Conservation (phyloP, 2,329 filamentous ascomycete species). For the Passalora sequoiae region DNA sequence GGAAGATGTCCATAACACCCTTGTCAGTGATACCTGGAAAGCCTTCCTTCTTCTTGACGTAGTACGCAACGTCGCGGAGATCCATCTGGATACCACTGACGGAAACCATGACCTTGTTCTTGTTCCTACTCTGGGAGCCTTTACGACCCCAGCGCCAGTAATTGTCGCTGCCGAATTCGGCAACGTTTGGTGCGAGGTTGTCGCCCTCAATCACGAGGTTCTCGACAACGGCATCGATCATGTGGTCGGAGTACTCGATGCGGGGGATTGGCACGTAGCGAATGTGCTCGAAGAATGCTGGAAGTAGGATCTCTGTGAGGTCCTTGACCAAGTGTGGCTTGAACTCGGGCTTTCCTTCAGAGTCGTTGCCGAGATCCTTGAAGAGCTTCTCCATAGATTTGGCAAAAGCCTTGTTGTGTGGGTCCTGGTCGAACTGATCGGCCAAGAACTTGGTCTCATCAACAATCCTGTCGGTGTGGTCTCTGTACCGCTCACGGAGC, state of each 20-base stretch:
- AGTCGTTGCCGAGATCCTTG: constrained; percentile 80
- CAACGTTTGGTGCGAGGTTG: constrained; percentile 89
- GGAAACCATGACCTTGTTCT: constrained; percentile 79
- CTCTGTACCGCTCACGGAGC: constrained; percentile 79
- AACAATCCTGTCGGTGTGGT: constrained; percentile 77
- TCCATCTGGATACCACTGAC: constrained; percentile 92
- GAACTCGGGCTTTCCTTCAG: constrained; percentile 77
- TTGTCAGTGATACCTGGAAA: constrained; percentile 84
- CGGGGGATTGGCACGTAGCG: constrained; percentile 89
- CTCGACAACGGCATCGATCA: constrained; percentile 84
- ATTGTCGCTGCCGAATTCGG: constrained; percentile 82
- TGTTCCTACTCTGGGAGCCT: constrained; percentile 71
- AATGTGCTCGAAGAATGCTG: constrained; percentile 73
- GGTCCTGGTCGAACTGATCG: constrained; percentile 83
- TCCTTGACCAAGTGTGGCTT: constrained; percentile 93
- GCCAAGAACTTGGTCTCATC: constrained; percentile 88
- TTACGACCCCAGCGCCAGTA: constrained; percentile 94
- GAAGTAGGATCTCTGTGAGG: constrained; percentile 78
- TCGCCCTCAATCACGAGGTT: constrained; percentile 94
- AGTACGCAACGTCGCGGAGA: constrained; percentile 80
- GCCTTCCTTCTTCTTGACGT: constrained; percentile 89
- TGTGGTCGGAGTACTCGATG: constrained; percentile 82
- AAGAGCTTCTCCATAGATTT: constrained; percentile 77
- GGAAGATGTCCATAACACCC: constrained; percentile 80
- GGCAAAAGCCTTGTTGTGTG: constrained; percentile 77